Evolutionary conservation across 768 basidiomycete genomes (phyloP), one percentile per base, ranked within the genome.

Genomic region (Sporobolomyces pararoseus): DNA sequence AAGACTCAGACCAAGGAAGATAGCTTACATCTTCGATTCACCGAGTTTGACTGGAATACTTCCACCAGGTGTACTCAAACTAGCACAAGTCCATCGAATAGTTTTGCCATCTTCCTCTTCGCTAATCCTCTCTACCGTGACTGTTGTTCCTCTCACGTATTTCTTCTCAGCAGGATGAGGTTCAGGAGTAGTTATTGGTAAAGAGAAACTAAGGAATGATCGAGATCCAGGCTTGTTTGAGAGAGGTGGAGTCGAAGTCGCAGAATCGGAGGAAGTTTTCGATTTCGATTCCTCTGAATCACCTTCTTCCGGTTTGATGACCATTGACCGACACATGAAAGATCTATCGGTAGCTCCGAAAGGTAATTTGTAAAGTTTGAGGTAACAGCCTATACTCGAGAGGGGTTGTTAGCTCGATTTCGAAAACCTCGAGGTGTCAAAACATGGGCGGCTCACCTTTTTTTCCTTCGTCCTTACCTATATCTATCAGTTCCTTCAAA

Each of bases 341-440:
- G 59, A 46, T 21, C 69, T 58, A 50, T 70, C 69, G 21, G 69
- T 70, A 0, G 69, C 69, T 53, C 69, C 69, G 31, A 70, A 70
- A 2, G 69, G 69, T 2, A 70, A 58, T 51, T 70, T 70, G 69
- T 65, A 70, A 21, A 70, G 64, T 60, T 70, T 70, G 64, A 54
- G 37, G 61, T 50, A 70, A 47, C 69, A 70, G 13, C 39, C 69
- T 70, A 47, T n/a, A 3, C 42, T 9, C 29, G 16, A 14, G 12
- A 31, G 42, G 3, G n/a, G 37, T 7, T 27, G 6, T 53, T 7
- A 27, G 44, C 16, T 6, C 25, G 16, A 42, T 9, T 42, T 9
- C 42, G 19, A 60, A 46, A n/a, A 47, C 29, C 4, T 5, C 37
- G 21, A 23, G 27, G 9, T 3, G 39, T 42, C 17, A 17, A 42